Percentiles rank a stretch among this genome's conserved stretches.
phyloP scores from a whole-genome alignment of 2,329 filamentous ascomycete genomes.

The Lasiodiplodia citricola region DNA sequence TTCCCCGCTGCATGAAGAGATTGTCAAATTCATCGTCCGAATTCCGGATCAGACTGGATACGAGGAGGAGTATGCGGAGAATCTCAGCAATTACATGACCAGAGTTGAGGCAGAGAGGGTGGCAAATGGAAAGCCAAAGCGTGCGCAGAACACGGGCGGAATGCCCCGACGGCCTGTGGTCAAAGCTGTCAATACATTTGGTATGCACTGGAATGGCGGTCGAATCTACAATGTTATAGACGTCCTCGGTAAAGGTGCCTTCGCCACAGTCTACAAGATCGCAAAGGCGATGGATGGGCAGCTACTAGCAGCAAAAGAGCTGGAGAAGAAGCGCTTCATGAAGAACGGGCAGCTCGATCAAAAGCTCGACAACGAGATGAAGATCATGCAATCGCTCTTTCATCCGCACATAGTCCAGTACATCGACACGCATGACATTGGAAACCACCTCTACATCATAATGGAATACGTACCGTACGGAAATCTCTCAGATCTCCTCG shows the following conservation, averaged over 20 bases:
- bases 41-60: conserved; percentile 76
- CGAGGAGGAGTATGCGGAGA: conserved; percentile 68
- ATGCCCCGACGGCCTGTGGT: neutral
- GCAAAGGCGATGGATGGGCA: conserved; percentile 83
- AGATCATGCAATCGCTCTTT: conserved; percentile 84
- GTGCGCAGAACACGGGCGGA: neutral
- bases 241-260: conserved; percentile 88
- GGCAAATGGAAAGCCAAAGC: neutral
- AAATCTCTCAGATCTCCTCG: conserved; percentile 78
- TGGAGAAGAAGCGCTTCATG: conserved; percentile 91
- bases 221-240: conserved; percentile 82
- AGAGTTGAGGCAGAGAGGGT: neutral
- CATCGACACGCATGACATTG: conserved; percentile 84
- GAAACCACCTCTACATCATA: conserved; percentile 85
- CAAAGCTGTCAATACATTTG: conserved; percentile 48
- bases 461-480: conserved; percentile 91
- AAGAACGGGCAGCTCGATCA: conserved; percentile 89
- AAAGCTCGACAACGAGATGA: conserved; percentile 96
- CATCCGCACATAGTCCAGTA: conserved; percentile 93
- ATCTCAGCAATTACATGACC: conserved; percentile 71
- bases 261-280: conserved; percentile 90
- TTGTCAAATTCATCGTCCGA: conserved; percentile 83
- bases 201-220: conserved; percentile 83
- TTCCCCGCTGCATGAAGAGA: conserved; percentile 57
- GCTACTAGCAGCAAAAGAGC: conserved; percentile 89